A percentile compares a stretch with the other conserved stretches of the same genome.
Conservation (phyloP, 192 early-diverging fungal species). For the Podila minutissima region DNA sequence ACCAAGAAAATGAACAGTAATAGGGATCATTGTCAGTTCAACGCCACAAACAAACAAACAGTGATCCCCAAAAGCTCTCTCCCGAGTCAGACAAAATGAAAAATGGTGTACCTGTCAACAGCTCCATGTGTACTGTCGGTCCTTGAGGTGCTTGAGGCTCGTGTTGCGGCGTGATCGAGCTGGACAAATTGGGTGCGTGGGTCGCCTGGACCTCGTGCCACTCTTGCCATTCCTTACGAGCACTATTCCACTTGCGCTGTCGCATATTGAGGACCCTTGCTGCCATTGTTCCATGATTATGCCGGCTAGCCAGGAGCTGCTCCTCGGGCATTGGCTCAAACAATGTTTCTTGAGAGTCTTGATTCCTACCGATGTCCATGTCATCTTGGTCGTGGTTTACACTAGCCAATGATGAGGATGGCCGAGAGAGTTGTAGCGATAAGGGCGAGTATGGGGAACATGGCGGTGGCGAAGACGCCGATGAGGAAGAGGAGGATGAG, state of each 20-base stretch:
- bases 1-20: too few relatives aligned
- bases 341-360: not conserved
- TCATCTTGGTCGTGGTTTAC: constrained; percentile 1
- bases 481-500: not conserved
- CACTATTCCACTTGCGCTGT: constrained; percentile 49
- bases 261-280: constrained; percentile 26
- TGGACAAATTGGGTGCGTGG: constrained; percentile 12
- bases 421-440: constrained; percentile 31
- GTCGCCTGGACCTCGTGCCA: constrained; percentile 48
- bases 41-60: not conserved
- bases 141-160: not conserved
- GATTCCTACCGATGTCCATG: constrained; percentile 14
- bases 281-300: not conserved
- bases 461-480: not conserved
- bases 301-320: too few relatives aligned
- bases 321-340: not conserved
- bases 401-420: not conserved
- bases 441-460: constrained; percentile 17
- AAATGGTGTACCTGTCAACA: not conserved
- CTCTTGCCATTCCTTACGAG: constrained; percentile 43
- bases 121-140: not conserved
- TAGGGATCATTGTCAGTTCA: too few relatives aligned
- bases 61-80: not conserved
- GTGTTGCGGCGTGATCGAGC: not conserved
- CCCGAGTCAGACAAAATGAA: not conserved